phyloP scores from a whole-genome alignment of 2,329 filamentous ascomycete genomes.

The Fusarium oligoseptatum region DNA sequence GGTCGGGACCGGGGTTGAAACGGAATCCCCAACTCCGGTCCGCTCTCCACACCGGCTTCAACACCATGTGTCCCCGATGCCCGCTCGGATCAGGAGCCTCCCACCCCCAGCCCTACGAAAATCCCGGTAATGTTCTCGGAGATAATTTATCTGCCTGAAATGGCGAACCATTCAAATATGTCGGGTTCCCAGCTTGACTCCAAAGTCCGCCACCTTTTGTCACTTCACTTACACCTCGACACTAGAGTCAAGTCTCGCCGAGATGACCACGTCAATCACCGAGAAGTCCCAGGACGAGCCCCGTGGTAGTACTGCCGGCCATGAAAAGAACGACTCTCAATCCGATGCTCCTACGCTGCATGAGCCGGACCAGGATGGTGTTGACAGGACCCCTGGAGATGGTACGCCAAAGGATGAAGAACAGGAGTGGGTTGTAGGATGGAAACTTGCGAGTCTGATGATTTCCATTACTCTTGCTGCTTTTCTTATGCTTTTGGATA shows the following conservation, averaged over 20 bases:
- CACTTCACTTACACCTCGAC: neutral
- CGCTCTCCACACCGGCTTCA: constrained; percentile 29
- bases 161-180: constrained; percentile 20
- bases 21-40: constrained; percentile 11
- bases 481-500: constrained; percentile 65
- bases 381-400: constrained; percentile 14
- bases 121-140: constrained; percentile 10
- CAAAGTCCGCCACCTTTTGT: neutral
- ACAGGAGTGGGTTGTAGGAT: constrained; percentile 42
- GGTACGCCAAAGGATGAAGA: constrained; percentile 20
- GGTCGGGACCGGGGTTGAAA: constrained; percentile 22
- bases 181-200: constrained; percentile 14
- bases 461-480: constrained; percentile 56
- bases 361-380: constrained; percentile 25
- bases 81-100: constrained; percentile 11
- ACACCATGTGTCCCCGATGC: constrained; percentile 16
- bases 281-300: neutral
- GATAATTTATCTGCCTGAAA: constrained; percentile 7
- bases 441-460: constrained; percentile 53
- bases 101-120: constrained; percentile 25
- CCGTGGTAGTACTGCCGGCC: neutral
- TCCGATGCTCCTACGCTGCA: constrained; percentile 38
- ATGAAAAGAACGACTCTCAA: constrained; percentile 19
- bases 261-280: constrained; percentile 8
- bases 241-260: neutral